Conservation (phyloP, 768 basidiomycete genomes). For the Chalciporus chontae region DNA sequence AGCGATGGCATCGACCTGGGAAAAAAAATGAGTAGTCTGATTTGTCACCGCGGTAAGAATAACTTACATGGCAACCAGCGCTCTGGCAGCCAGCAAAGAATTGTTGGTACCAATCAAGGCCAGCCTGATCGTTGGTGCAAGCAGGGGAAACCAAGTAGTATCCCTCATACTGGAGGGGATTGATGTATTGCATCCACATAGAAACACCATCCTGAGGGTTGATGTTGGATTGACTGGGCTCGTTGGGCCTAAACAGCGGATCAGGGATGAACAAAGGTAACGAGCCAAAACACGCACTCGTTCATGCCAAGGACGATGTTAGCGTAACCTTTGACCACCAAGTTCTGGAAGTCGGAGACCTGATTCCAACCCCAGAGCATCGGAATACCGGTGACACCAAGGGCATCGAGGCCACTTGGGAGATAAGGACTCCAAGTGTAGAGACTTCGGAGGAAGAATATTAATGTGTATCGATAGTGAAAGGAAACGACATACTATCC, state of each 20-base stretch:
- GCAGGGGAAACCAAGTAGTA: constrained; percentile 65
- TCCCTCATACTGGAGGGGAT: constrained; percentile 53
- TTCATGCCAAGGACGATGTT: constrained; percentile 58
- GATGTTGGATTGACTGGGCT: constrained; percentile 60
- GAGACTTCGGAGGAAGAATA: constrained; percentile 28
- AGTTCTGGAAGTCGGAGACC: constrained; percentile 38
- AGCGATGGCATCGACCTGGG: constrained; percentile 53
- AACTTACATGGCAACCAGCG: constrained; percentile 48
- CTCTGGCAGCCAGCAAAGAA: constrained; percentile 48
- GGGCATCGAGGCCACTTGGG: constrained; percentile 30
- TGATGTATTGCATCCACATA: constrained; percentile 60
- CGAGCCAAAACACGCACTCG: constrained; percentile 49
- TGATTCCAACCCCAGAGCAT: constrained; percentile 69
- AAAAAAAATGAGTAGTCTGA: not conserved
- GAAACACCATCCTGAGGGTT: constrained; percentile 41
- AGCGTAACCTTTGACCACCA: constrained; percentile 51
- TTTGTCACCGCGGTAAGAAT: not conserved
- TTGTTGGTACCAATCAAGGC: constrained; percentile 59
- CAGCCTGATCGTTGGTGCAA: constrained; percentile 55
- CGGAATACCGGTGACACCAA: constrained; percentile 48
- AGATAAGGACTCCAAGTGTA: constrained; percentile 64
- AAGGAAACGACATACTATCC: constrained; percentile 34
- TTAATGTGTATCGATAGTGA: not conserved
- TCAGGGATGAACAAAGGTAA: constrained; percentile 6
- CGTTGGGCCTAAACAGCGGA: constrained; percentile 55